Percentiles rank a stretch among this genome's conserved stretches.
Conservation (phyloP, 192 early-diverging fungal species). For the Borealophlyctis nickersoniae region DNA sequence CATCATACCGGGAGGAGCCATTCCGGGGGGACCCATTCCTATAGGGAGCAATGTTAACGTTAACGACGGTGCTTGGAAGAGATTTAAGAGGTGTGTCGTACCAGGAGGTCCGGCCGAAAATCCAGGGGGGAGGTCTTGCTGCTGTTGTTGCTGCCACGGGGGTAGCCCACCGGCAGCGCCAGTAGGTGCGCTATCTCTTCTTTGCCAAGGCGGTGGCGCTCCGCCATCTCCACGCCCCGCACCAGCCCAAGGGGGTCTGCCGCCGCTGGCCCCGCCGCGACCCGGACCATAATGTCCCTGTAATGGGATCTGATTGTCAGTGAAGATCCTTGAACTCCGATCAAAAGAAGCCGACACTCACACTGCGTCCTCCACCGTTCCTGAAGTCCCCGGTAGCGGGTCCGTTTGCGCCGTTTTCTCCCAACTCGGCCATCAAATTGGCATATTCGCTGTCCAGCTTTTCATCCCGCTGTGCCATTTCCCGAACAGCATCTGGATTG, state of each 20-base stretch:
- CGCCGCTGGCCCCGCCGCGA: slow-evolving; percentile 1
- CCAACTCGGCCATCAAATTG: slow-evolving; percentile 92
- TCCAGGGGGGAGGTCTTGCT: slow-evolving; percentile 9
- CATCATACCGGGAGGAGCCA: slow-evolving; percentile 1
- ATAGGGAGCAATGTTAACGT: background rate
- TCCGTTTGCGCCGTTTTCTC: slow-evolving; percentile 42
- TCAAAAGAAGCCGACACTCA: background rate
- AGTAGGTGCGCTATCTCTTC: background rate
- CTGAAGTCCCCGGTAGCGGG: slow-evolving; percentile 3
- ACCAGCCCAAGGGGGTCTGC: slow-evolving; percentile 8
- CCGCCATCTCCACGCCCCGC: background rate
- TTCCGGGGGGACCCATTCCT: background rate
- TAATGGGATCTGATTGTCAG: too few relatives aligned
- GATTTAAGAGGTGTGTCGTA: background rate
- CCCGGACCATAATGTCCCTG: slow-evolving; percentile 18
- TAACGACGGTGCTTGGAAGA: background rate
- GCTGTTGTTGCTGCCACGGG: slow-evolving; percentile 22
- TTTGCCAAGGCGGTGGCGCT: slow-evolving; percentile 22
- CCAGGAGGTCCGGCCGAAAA: slow-evolving; percentile 19
- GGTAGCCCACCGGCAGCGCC: slow-evolving; percentile 5
- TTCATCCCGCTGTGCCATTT: slow-evolving; percentile 74
- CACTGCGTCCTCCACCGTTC: background rate
- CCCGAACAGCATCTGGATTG: slow-evolving; percentile 72
- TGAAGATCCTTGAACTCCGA: background rate
- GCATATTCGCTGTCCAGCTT: slow-evolving; percentile 88